Base-by-base conservation (phyloP, 164 flowering plant genomes). In the Magnolia changhungtana region DNA sequence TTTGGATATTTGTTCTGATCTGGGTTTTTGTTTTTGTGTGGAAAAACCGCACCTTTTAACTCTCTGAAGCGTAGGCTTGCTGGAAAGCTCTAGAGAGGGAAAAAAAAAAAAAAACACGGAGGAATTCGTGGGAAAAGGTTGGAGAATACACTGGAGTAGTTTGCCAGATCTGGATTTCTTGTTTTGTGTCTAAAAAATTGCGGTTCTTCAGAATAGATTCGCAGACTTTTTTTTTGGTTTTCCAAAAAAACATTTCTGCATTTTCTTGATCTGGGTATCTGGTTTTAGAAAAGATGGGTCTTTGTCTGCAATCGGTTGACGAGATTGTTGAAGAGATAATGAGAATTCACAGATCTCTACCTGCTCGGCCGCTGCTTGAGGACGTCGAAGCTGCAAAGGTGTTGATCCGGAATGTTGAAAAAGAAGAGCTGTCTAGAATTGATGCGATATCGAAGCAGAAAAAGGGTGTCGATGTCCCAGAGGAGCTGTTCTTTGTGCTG, bases 331-430 rank as follows among this genome's bases (percentile, higher is more conserved):
- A 77, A 52, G 89, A 89, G 84, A 90, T 93, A 74, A 91, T 85
- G 93, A 83, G 85, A 75, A 74, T 89, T 69, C 96, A 90, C 76
- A 85, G 87, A 85, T 90, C 91, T 58, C 81, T 93, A 67, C 98
- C 96, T 6, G 1, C 76, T 3, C 79, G 98, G 71, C 96, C 95
- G 0, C 84, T 82, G n/a, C 72, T 90, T 1, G 92, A 90, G 0
- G 95, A 93, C 73, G 85, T 90, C 1, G 91, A 87, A 63, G 95
- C 92, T 0, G 92, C 96, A 7, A 83, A 49, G 76, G 76, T 76
- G 3, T 55, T 93, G 80, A 84, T 93, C 20, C 77, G 63, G 59
- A 89, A 87, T 63, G 92, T 90, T 3, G 96, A 91, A 20, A 87
- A 85, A 65, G 98, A 93, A 63, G 92, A 88, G 55, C 87, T 88